A percentile compares a stretch with the other conserved stretches of the same genome.
phyloP scores from a whole-genome alignment of 768 basidiomycete genomes.

The Leucogyrophana mollusca region DNA sequence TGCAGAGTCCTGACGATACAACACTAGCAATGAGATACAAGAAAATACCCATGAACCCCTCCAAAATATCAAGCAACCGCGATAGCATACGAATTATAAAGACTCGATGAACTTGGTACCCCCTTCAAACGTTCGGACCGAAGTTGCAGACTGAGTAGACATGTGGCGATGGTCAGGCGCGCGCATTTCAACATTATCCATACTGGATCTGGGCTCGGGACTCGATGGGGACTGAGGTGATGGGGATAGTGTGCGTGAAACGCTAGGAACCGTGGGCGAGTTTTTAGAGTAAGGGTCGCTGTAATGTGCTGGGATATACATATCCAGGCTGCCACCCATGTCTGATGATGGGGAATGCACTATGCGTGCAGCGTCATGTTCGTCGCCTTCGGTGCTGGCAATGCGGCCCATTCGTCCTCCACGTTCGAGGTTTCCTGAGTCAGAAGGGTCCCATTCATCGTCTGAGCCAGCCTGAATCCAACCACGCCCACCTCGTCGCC shows the following conservation, averaged over 20 bases:
- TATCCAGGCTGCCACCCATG: slow-evolving; percentile 3
- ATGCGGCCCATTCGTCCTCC: slow-evolving; percentile 5
- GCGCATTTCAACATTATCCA: slow-evolving; percentile 9
- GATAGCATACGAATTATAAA: slow-evolving; percentile 29
- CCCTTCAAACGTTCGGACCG: slow-evolving; percentile 39
- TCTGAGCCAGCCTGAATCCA: slow-evolving; percentile 52
- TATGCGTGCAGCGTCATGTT: slow-evolving; percentile 4
- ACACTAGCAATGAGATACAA: no score
- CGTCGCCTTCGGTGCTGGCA: slow-evolving; percentile 1
- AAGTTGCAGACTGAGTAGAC: slow-evolving; percentile 20
- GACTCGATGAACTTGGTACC: slow-evolving; percentile 51
- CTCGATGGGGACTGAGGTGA: slow-evolving; percentile 25
- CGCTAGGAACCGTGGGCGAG: slow-evolving; percentile 2
- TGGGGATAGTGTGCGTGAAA: slow-evolving; percentile 23
- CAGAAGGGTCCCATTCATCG: slow-evolving; percentile 44
- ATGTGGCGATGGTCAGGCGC: slow-evolving; percentile 16
- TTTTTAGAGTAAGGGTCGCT: slow-evolving; percentile 20
- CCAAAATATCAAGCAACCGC: no score
- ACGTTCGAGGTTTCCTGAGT: slow-evolving; percentile 23
- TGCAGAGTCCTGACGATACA: no score
- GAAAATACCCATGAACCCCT: no score
- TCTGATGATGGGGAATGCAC: slow-evolving; percentile 29
- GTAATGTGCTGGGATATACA: slow-evolving; percentile 12
- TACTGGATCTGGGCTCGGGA: slow-evolving; percentile 13
- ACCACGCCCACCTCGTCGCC: slow-evolving; percentile 33